Base-by-base conservation (phyloP, 2,329 filamentous ascomycete genomes). In the Uncinocarpus reesii region DNA sequence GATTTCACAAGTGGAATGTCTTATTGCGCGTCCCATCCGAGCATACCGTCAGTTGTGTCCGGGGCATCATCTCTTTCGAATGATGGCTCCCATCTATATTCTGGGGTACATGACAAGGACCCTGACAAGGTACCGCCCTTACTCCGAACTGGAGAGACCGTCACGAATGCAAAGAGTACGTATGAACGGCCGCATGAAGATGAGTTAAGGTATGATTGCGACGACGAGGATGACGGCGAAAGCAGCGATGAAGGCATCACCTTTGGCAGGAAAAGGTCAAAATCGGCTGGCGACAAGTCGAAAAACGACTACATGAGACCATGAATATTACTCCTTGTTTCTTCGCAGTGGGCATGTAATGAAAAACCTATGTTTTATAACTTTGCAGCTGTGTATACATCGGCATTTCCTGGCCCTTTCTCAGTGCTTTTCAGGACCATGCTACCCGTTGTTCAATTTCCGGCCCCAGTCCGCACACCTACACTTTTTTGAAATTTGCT, bases 1-100 rank as follows among this genome's bases (percentile, higher is more conserved):
- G 68, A 70, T 46, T 67, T 63, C 36, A 65, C 63, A 28, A 71
- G 69, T 41, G 69, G 68, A 43, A 70, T 71, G 57, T 71, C 69
- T 23, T 68, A 71, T 44, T 70, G 66, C 54, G 66, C 67, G 34
- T 72, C 70, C 7, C 68, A 71, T 52, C 69, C 68, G 3, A 71
- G 69, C 53, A 70, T 72, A 28, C 68, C 68, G 3, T 68, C 69
- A 8, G 67, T 70, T 13, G 55, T 68, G 13, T 71, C 69, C 0
- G 67, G 67, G 23, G 69, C 67, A 10, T 72, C 70, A 0, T 72
- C 70, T 18, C 61, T 71, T 21, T 71, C 68, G 8, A 65, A 62
- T 6, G 68, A 71, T 46, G 62, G 62, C 0, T 56, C 57, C 10
- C 54, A 57, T 16, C 48, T 41, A 4, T 57, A 57, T 13, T 47